Base-by-base conservation (phyloP, 2,329 filamentous ascomycete genomes). In the Microsporum ferrugineum region DNA sequence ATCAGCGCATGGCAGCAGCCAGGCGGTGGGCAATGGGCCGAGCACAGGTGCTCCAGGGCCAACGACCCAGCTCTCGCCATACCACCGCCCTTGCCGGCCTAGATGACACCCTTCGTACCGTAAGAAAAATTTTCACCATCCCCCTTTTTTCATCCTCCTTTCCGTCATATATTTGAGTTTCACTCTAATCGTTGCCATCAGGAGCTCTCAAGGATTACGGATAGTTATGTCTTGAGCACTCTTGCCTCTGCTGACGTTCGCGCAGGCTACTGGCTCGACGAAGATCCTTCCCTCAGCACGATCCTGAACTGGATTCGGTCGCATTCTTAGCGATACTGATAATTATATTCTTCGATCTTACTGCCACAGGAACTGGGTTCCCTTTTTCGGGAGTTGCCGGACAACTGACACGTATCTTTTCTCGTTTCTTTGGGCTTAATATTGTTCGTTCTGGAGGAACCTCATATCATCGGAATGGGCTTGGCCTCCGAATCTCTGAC, bases 261-360 rank as follows among this genome's bases (percentile, higher is more conserved):
- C 47, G 80, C 82, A 64, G 80, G 81, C 43, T 83, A 84, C 72
- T 86, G 83, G 83, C 73, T 85, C 51, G 72, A 74, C 41, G 84
- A 86, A 63, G 84, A 86, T 67, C 84, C 84, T 2, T 75, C 79
- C 5, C 72, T 85, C 61, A 73, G 76, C 14, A 74, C 75, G 23
- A 82, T 84, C 56, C 76, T 74, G 29, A 68, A 69, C 38, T 79
- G 76, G 75, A 75, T 78, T 49, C 71, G 69, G 53, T 69, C 71
- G 36, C 73, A 75, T 61, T 59, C 59, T 12, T 62, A 55, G 51
- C 36, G 57, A 61, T 45, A 23, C 14, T 60, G 55, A 55, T 55
- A 23, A 38, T 23, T 36, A 34, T 38, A 14, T 23, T 29, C 23
- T 33, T 51, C 45, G 23, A 51, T 29, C 17, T 6, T 55, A 17